Base-by-base conservation (phyloP, 1,139 yeast species). In the Debaryomyces sp. region DNA sequence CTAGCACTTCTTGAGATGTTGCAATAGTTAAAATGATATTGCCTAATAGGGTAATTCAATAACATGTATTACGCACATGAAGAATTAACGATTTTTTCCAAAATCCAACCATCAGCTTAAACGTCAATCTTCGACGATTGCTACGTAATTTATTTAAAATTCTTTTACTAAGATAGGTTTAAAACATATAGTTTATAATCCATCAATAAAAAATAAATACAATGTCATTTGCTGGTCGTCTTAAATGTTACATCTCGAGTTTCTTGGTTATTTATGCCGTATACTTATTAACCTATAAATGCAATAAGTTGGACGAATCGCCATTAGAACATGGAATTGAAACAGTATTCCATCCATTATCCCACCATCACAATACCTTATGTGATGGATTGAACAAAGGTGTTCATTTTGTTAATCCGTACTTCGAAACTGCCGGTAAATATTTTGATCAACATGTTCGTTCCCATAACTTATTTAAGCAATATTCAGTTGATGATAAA, bases 251-350 rank as follows among this genome's bases (percentile, higher is more conserved):
- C 45, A 44, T 71, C 45, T 52, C 69, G 45, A 58, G 68, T 44
- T 57, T 71, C 47, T 52, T 73, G 45, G 60, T 68, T 36, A 54
- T 72, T 44, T 76, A 76, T 60, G 56, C 70, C 37, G 52, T 68
- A 29, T 76, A 76, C 62, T 72, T 76, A 57, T 64, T 64, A 56
- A 60, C 67, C 40, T 75, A 71, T 64, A 75, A 75, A 59, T 76
- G 81, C 61, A 69, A 65, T 44, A 57, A 64, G 38, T 67, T 73
- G 54, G 58, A 66, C 48, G 70, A 69, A 55, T 56, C 69, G 15
- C 61, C 70, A 24, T 59, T 71, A 49, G 66, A 68, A 48, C 66
- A 62, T 50, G 64, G 61, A 30, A 62, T 61, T 50, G 60, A 66
- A 45, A 44, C 53, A 18, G 64, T 71, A 44, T 61, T 72, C 56